phyloP scores from a whole-genome alignment of 345 rosid genomes.

The Garcia nutans region DNA sequence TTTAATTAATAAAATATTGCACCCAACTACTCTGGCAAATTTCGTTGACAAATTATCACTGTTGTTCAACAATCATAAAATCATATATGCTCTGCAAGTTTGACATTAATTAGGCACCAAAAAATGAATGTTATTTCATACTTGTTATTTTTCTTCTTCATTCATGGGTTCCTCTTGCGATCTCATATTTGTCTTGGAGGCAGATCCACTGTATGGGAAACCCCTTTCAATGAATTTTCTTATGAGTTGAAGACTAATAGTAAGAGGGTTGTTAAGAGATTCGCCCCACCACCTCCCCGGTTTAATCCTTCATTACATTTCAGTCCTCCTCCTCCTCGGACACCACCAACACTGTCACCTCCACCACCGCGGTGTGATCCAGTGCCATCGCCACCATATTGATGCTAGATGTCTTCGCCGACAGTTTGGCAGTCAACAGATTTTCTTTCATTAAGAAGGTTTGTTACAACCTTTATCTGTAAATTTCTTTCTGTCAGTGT shows the following conservation, averaged over 20 bases:
- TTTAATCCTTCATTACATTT: background rate
- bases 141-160: background rate
- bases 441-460: too few relatives aligned
- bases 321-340: background rate
- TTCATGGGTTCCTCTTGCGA: slow-evolving; percentile 3
- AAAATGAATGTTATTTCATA: slow-evolving; percentile 13
- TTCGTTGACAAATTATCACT: too few relatives aligned
- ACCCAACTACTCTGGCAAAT: background rate
- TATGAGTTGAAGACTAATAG: background rate
- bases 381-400: background rate
- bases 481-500: too few relatives aligned
- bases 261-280: background rate
- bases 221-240: background rate
- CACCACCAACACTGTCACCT: background rate
- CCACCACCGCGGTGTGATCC: background rate
- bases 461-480: too few relatives aligned
- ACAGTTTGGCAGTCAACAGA: too few relatives aligned
- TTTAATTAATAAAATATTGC: background rate
- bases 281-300: slow-evolving; percentile 1
- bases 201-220: background rate
- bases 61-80: background rate
- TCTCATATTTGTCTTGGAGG: background rate
- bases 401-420: background rate
- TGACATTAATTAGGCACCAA: background rate
- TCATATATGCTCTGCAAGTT: background rate